These are phyloP conservation scores for Hypoxylon lenormandii DNA, from an alignment of 495 filamentous ascomycete species.

Conservation along the genomic window DNA sequence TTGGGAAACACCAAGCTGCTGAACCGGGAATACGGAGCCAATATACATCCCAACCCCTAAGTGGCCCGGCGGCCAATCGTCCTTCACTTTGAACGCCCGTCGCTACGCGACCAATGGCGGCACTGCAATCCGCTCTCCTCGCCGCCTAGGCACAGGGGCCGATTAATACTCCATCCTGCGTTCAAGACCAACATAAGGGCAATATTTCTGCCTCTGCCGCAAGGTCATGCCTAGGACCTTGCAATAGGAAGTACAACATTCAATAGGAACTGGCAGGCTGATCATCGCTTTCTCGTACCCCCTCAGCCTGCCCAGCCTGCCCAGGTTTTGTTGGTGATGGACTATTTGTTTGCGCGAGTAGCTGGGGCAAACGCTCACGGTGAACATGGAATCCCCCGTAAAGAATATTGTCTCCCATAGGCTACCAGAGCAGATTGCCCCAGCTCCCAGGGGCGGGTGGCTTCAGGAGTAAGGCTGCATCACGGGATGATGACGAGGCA, in stretches of 20 bases:
- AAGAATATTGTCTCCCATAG: constrained; percentile 12
- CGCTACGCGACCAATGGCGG: constrained; percentile 27
- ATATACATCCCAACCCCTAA: constrained; percentile 8
- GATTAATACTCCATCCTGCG: constrained; percentile 23
- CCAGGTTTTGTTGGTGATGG: background rate
- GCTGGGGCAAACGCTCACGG: constrained; percentile 28
- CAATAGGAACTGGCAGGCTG: too few relatives aligned
- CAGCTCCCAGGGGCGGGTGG: constrained; percentile 9
- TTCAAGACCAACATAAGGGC: constrained; percentile 7
- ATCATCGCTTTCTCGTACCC: too few relatives aligned
- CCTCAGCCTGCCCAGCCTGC: background rate
- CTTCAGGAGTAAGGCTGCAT: background rate
- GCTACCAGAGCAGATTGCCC: constrained; percentile 20
- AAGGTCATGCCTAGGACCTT: constrained; percentile 6
- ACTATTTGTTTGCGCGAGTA: constrained; percentile 25
- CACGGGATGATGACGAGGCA: constrained; percentile 25
- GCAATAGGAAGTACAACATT: too few relatives aligned
- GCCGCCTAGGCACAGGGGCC: constrained; percentile 29
- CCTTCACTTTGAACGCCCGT: constrained; percentile 8
- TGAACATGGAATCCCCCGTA: background rate
- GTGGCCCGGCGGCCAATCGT: constrained; percentile 12
- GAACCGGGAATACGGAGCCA: constrained; percentile 19
- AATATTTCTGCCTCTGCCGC: constrained; percentile 16
- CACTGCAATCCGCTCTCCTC: constrained; percentile 14
- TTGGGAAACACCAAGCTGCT: constrained; percentile 24